These are phyloP conservation scores for Aspergillus floridensis DNA, from an alignment of 2,329 filamentous ascomycete species.

Conservation along the genomic window DNA sequence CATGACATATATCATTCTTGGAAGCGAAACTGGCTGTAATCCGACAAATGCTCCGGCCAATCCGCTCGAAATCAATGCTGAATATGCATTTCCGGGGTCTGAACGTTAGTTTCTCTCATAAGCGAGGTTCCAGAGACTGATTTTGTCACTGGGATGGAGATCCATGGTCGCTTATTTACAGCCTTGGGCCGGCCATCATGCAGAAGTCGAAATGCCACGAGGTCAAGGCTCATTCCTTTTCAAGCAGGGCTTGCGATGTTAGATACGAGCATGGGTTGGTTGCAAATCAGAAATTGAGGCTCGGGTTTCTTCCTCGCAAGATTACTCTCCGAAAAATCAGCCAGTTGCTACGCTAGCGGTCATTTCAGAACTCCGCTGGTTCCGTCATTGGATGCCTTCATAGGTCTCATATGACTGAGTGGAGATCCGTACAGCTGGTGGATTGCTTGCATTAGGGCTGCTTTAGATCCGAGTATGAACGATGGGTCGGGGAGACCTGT, in stretches of 20 bases:
- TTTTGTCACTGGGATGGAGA: neutral
- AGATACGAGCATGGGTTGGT: neutral
- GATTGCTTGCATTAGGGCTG: conserved; percentile 4
- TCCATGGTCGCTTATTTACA: neutral
- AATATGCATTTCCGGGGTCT: neutral
- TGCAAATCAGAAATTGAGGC: neutral
- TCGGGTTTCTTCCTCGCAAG: neutral
- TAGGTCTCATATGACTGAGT: neutral
- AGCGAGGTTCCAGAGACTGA: neutral
- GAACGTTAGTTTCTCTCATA: neutral
- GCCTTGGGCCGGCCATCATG: neutral
- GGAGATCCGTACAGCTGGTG: conserved; percentile 1
- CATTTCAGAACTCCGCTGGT: neutral
- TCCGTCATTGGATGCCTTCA: neutral
- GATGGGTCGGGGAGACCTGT: neutral
- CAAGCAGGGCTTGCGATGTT: neutral
- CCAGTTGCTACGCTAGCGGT: neutral
- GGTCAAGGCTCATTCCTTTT: neutral
- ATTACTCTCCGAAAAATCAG: neutral
- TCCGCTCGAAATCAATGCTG: neutral
- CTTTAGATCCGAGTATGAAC: neutral
- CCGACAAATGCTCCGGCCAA: neutral
- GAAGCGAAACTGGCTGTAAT: neutral
- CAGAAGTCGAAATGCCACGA: neutral
- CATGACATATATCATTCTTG: neutral